Evolutionary conservation across 768 basidiomycete genomes (phyloP), one percentile per base, ranked within the genome.

Genomic region (Hypholoma fasciculare): DNA sequence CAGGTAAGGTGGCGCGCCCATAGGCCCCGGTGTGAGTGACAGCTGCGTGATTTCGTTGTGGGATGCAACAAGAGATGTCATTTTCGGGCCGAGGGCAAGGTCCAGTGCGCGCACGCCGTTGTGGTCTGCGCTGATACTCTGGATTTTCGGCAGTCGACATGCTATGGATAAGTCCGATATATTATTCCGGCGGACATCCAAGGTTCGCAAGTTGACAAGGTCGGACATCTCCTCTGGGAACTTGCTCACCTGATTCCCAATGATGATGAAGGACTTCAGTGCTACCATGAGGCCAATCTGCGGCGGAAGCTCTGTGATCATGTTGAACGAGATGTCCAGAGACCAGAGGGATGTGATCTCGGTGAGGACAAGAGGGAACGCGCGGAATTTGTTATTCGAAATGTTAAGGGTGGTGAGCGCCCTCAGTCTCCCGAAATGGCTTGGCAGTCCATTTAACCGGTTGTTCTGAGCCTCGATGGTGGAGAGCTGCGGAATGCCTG

Each of bases 281-380:
- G 81, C 76, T 26, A 69, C 70, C 53, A 98, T 78, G 36, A 82
- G 74, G 1, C 90, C 90, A 46, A 98, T 85, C 49, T 88, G 85
- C 37, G 89, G 85, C 0, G 96, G 95, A 2, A 98, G 81, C 49
- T 87, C 83, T 0, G 83, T 78, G 58, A 98, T 87, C 70, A 81
- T 85, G 76, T 99, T 99, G 81, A 98, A 98, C 0, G 97, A 98
- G 38, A 97, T 79, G 66, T 98, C 95, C 17, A 99, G 85, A 63
- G 95, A 92, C 40, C 82, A 75, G 23, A 99, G 82, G 16, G 75
- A 80, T 4, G 76, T 72, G 67, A 98, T 83, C 60, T 88, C 77
- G 70, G 83, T 86, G 23, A 99, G 82, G 34, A 90, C 89, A 0
- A 76, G 62, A 0, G 96, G 96, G 50, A 98, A 79, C 5, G 66